A percentile compares a stretch with the other conserved stretches of the same genome.
Conservation (phyloP, 768 basidiomycete species). For the Grammothele lineata region DNA sequence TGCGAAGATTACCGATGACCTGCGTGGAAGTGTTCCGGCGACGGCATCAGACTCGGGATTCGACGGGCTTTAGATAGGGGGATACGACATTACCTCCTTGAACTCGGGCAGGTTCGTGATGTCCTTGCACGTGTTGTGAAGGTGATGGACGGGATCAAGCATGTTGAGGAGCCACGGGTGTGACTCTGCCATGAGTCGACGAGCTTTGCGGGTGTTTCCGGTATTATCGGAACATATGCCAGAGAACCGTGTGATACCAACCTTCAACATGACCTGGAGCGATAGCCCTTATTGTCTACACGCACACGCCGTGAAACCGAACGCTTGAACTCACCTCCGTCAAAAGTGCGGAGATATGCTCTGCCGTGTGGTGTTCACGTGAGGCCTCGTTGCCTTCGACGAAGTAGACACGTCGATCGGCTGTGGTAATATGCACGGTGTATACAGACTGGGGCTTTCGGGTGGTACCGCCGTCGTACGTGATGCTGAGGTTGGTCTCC, state of each 20-base stretch:
- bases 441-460: background rate
- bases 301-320: background rate
- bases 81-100: background rate
- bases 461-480: background rate
- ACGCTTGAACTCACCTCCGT: background rate
- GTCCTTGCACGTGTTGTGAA: background rate
- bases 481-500: background rate
- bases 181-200: conserved; percentile 3
- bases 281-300: too few species aligned
- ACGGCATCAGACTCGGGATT: too few species aligned
- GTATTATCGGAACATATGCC: conserved; percentile 20
- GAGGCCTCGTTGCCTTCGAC: background rate
- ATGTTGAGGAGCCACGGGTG: conserved; percentile 13
- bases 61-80: background rate
- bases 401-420: background rate
- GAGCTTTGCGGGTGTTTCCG: conserved; percentile 17
- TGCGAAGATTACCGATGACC: background rate
- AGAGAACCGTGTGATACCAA: conserved; percentile 16
- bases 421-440: background rate
- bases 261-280: conserved; percentile 5
- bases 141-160: background rate
- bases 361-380: too few species aligned
- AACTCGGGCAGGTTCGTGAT: background rate
- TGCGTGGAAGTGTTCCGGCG: too few species aligned
- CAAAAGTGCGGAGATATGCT: too few species aligned